A percentile compares a stretch with the other conserved stretches of the same genome.
Evolutionary conservation across 106 monocot genomes (phyloP).

Genomic region (Allium cepa): DNA sequence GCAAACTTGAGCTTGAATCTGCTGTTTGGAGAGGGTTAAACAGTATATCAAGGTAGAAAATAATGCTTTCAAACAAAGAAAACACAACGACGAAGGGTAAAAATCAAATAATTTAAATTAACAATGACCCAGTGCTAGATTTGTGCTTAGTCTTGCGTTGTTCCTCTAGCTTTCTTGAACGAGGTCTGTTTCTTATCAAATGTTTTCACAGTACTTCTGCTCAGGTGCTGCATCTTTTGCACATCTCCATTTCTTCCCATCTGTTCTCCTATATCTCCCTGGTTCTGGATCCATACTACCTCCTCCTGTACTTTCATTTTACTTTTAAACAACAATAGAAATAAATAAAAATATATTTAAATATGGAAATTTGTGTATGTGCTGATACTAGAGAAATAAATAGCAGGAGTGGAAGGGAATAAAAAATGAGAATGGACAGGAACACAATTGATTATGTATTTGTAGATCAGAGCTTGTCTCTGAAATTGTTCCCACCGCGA

Average conservation of each 20-base stretch:
- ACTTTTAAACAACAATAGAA: background rate
- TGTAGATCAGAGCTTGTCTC: constrained; percentile 79
- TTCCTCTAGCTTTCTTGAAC: constrained; percentile 93
- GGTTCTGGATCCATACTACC: constrained; percentile 31
- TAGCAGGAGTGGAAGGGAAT: constrained; percentile 16
- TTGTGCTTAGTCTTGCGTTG: background rate
- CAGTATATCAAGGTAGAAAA: too few species aligned
- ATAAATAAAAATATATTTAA: background rate
- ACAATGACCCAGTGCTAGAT: background rate
- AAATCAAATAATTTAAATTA: too few species aligned
- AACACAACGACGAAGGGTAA: too few species aligned
- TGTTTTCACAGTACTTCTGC: constrained; percentile 70
- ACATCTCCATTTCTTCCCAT: constrained; percentile 78
- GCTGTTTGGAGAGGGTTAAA: too few species aligned
- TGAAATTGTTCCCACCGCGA: constrained; percentile 75
- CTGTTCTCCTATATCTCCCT: constrained; percentile 54
- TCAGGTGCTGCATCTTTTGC: constrained; percentile 48
- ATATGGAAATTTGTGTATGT: background rate
- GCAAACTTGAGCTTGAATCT: too few species aligned
- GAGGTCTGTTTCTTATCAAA: constrained; percentile 47
- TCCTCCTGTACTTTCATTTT: background rate
- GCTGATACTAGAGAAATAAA: background rate
- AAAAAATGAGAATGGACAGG: constrained; percentile 69
- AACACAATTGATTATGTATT: constrained; percentile 58
- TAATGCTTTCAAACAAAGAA: too few species aligned